Conservation (phyloP, 306 rosid genomes). For the Citrullus mucosospermus region DNA sequence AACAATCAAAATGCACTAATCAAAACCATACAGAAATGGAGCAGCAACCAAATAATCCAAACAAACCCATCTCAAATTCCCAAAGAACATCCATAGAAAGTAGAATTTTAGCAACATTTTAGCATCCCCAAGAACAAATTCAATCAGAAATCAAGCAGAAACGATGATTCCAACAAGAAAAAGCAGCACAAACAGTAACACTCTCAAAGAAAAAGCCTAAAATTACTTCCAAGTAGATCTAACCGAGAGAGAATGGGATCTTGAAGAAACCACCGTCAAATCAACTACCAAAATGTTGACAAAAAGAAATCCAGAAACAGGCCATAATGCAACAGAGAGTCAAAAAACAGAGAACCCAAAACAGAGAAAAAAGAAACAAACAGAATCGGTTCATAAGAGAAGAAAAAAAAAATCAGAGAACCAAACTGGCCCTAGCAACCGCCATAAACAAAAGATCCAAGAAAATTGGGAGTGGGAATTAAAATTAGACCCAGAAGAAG, state of each 20-base stretch:
- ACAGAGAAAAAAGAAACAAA: not conserved
- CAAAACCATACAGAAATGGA: conserved; percentile 11
- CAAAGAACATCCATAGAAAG: not conserved
- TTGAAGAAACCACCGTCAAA: not conserved
- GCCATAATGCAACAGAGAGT: conserved; percentile 9
- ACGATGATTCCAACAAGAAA: not conserved
- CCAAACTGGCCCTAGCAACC: not conserved
- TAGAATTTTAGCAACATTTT: not conserved
- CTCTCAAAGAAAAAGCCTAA: not conserved
- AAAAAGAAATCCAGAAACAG: not conserved
- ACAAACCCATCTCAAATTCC: conserved; percentile 6
- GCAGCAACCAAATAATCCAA: conserved; percentile 11
- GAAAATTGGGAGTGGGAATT: conserved; percentile 9
- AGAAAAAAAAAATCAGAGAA: not conserved
- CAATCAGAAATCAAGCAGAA: not conserved
- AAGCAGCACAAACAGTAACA: not conserved
- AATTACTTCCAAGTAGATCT: conserved; percentile 7
- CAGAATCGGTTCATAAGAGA: not conserved
- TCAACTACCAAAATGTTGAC: not conserved
- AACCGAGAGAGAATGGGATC: conserved; percentile 2
- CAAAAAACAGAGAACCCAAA: not conserved
- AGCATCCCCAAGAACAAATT: not conserved
- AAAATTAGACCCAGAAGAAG: conserved; percentile 6
- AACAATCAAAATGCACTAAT: conserved; percentile 4
- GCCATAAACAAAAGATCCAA: conserved; percentile 32